Evolutionary conservation across 2,329 filamentous ascomycete species (phyloP), one percentile per base, ranked within the genome.

Genomic region (Colletotrichum liaoningense): DNA sequence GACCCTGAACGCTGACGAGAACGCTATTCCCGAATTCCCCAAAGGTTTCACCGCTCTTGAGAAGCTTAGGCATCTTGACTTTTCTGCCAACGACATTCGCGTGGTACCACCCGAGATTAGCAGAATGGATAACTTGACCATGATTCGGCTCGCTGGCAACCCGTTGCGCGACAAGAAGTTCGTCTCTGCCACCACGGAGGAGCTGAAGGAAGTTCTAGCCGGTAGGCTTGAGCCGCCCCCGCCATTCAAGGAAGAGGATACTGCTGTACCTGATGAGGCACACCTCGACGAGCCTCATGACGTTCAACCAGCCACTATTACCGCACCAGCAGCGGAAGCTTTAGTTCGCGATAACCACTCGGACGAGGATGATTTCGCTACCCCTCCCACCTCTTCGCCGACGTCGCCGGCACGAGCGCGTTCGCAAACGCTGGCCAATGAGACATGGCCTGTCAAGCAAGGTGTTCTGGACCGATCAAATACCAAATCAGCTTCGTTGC

Each of bases 121-220:
- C 5, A 85, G 90, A 30, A 98, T 98, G 95, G 91, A 94, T 6
- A 91, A 84, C 57, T 84, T 99, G 11, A 88, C 91, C 24, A 92
- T 92, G 79, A 88, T 98, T 55, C 91, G 92, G 5, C 86, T 99
- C 38, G 92, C 92, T 56, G 95, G 95, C n/a, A 99, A 99, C 78
- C 97, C 97, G 0, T 85, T 99, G 16, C 89, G 94, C 16, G 95
- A 98, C 80, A 95, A 93, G 80, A 98, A 95, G 80, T 95, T 97
- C 77, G 86, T 95, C 16, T 93, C 90, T 0, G 94, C 97, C 84
- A 89, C 89, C 26, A 95, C 94, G 0, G 93, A 95, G 16, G 93
- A 97, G 67, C 85, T 98, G 74, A 98, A 97, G 82, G 89, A 90
- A 55, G 90, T 92, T 56, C 84, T 98, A 56, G 88, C 89, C 24